Evolutionary conservation across 495 filamentous ascomycete species (phyloP), one percentile per base, ranked within the genome.

Genomic region (Niebla homalea): DNA sequence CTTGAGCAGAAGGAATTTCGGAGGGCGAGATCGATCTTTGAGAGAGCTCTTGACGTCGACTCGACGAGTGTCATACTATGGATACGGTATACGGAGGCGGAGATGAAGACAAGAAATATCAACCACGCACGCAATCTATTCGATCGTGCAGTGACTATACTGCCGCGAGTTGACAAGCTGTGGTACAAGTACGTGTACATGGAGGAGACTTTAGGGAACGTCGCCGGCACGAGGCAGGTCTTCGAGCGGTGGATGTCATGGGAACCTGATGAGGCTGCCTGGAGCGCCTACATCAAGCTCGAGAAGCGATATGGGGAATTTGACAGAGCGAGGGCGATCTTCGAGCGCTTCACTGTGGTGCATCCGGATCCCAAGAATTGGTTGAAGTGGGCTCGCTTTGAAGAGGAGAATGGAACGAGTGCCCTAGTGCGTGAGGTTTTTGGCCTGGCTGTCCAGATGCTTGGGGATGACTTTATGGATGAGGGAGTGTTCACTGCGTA

Each of bases 171-270:
- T 23, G 85, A 95, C 63, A 96, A 96, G 70, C 70, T 98, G 46
- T 98, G 92, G 92, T 97, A 90, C 67, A 95, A 96, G 63, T 97
- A 95, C 74, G 87, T 94, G 25, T 95, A 94, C 61, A 94, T 97
- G 85, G 92, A 96, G 64, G 93, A 98, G 73, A 97, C 89, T 45
- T 71, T 98, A 38, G 83, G 85, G 5, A 96, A 98, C 57, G 81
- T 98, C 37, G 79, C 89, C 6, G 92, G 92, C 15, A 93, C 89
- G 16, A 74, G 92, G 45, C 87, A 94, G 62, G 87, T 97, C 2
- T 98, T 97, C 64, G 93, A 98, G 69, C 73, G 92, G 39, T 98
- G 93, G 93, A 89, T 97, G 84, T 81, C 84, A 49, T 98, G 92
- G 92, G 85, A 96, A 64, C 92, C 92, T 4, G 87, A 94, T 51